Evolutionary conservation across 768 basidiomycete genomes (phyloP), one percentile per base, ranked within the genome.

Genomic region (Udeniomyces megalosporus): DNA sequence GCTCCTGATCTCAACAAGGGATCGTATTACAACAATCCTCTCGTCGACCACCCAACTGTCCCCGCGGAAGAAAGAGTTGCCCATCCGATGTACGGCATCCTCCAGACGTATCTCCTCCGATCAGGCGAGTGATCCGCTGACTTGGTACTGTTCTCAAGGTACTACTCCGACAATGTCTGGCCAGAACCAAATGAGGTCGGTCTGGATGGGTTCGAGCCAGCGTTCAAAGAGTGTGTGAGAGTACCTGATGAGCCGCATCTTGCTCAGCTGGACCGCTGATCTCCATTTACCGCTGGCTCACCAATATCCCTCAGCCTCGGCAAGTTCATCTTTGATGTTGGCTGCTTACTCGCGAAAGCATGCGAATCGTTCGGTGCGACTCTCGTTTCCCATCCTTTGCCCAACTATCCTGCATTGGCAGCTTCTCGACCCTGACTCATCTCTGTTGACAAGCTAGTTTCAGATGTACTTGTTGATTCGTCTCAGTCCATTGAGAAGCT

Each of bases 11-110:
- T 79, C 2, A 76, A 92, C 68, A 97, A 96, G 72, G 93, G 92
- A 3, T 90, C 87, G 0, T 99, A 83, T 75, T 99, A 99, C 71
- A 91, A 89, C 63, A 91, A 77, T 62, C 89, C 90, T 10, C 73
- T 84, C 28, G 69, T 83, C 0, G 89, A 91, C 60, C 66, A 71
- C 31, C 81, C 84, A 0, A 74, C 78, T n/a, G 84, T 88, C 2
- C 71, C 82, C 15, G 71, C 77, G 2, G 78, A 76, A 38, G 78
- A 84, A 46, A 78, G 76, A 56, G 70, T 74, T 17, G 74, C 76
- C 31, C 82, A 88, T 73, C 84, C 83, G 3, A 65, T 65, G 63
- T 65, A 45, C 34, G 44, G 2, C 3, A 34, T 31, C 31, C 22
- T 31, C n/a, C 7, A 15, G 15, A 14, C 34, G 5, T 11, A n/a